Conservation (phyloP, 1,284 basidiomycete genomes). For the Ustilago nuda region DNA sequence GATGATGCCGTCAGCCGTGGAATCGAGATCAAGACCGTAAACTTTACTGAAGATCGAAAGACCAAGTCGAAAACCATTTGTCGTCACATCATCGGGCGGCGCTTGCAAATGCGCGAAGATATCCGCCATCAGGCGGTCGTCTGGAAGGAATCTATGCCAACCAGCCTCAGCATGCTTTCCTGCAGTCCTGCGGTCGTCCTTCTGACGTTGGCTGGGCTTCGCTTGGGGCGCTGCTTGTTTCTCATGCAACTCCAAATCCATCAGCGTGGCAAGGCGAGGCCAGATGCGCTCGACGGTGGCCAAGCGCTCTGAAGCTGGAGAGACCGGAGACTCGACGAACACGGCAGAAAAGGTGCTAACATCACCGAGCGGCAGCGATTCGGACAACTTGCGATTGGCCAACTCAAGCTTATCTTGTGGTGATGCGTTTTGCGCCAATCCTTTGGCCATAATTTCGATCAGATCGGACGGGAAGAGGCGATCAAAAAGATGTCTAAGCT, state of each 20-base stretch:
- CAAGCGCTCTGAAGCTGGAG: conserved; percentile 6
- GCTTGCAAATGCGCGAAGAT: conserved; percentile 10
- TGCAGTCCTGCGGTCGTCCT: not conserved
- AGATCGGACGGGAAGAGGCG: conserved; percentile 21
- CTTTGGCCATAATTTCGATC: conserved; percentile 25
- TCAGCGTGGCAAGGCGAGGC: conserved; percentile 17
- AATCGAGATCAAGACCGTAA: conserved; percentile 37
- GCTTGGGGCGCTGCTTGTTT: not conserved
- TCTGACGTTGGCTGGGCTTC: not conserved
- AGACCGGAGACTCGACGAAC: not conserved
- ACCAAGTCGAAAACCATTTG: not conserved
- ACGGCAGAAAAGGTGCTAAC: conserved; percentile 17
- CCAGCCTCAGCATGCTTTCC: not conserved
- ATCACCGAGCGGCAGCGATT: conserved; percentile 28
- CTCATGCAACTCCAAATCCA: conserved; percentile 28
- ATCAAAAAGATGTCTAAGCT: conserved; percentile 30
- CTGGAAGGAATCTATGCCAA: conserved; percentile 27
- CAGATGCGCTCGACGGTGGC: conserved; percentile 12
- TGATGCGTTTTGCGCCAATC: conserved; percentile 17
- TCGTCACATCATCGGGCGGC: not conserved
- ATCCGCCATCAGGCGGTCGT: conserved; percentile 20
- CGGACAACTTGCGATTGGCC: conserved; percentile 28
- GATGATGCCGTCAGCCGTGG: conserved; percentile 27
- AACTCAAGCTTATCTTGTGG: conserved; percentile 45
- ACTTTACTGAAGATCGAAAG: conserved; percentile 17